Conservation (phyloP, 768 basidiomycete genomes). For the Collybia sordida region DNA sequence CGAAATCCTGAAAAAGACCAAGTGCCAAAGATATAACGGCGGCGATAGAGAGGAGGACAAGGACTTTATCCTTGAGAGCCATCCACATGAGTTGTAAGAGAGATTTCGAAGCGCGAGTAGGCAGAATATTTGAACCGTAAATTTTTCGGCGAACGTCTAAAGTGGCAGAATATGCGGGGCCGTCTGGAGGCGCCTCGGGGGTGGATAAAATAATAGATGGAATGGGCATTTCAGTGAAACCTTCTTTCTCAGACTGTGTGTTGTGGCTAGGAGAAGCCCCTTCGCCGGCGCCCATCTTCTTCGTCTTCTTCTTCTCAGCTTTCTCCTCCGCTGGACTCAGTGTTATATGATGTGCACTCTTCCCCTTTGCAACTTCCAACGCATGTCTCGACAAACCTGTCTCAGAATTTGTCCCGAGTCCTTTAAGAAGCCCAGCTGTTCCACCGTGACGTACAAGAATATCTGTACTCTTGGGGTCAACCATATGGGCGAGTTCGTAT, state of each 20-base stretch:
- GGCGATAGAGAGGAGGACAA: slow-evolving; percentile 87
- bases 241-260: slow-evolving; percentile 13
- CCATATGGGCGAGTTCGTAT: slow-evolving; percentile 72
- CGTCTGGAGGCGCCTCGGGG: slow-evolving; percentile 9
- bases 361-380: slow-evolving; percentile 9
- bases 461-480: slow-evolving; percentile 85
- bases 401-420: slow-evolving; percentile 68
- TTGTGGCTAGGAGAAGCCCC: slow-evolving; percentile 25
- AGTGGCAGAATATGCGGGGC: slow-evolving; percentile 39
- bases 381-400: slow-evolving; percentile 40
- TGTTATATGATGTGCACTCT: slow-evolving; percentile 10
- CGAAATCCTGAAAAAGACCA: slow-evolving; percentile 93
- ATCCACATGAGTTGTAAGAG: slow-evolving; percentile 80
- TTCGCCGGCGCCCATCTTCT: slow-evolving; percentile 19
- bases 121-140: slow-evolving; percentile 77
- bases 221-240: slow-evolving; percentile 13
- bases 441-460: slow-evolving; percentile 73
- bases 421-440: slow-evolving; percentile 56
- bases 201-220: slow-evolving; percentile 35
- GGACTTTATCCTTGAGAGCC: slow-evolving; percentile 87
- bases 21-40: slow-evolving; percentile 92
- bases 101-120: slow-evolving; percentile 65
- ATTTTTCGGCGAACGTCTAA: slow-evolving; percentile 63
- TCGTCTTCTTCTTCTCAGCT: slow-evolving; percentile 16
- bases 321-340: slow-evolving; percentile 3